Evolutionary conservation across 106 monocot species (phyloP).

Genomic region (Amphibolis antarctica): DNA sequence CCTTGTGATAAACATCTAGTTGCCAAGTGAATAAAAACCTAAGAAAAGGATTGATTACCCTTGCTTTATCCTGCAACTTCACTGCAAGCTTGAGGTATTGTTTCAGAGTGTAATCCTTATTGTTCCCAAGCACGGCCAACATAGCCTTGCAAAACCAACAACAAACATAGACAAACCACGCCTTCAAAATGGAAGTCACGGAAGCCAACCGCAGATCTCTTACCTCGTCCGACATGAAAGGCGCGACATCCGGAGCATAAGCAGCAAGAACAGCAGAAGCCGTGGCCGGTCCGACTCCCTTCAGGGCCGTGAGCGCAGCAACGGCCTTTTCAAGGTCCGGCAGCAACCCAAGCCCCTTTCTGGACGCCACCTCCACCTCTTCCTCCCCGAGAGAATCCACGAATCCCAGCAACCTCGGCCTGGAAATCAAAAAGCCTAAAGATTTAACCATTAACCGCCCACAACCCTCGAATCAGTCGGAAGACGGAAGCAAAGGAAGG

Average conservation of each 20-base stretch:
- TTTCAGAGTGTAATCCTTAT: conserved; percentile 88
- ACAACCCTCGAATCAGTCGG: neutral
- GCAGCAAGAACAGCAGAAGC: conserved; percentile 85
- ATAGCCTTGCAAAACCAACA: conserved; percentile 27
- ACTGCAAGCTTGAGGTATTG: conserved; percentile 59
- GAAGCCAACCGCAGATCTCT: neutral
- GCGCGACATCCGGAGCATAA: conserved; percentile 70
- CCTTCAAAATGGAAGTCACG: neutral
- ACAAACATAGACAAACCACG: neutral
- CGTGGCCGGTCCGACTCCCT: conserved; percentile 86
- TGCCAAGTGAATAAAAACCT: neutral
- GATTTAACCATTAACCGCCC: too few species aligned
- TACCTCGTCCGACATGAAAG: conserved; percentile 98
- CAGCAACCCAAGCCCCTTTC: conserved; percentile 46
- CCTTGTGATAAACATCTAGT: too few species aligned
- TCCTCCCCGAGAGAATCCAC: conserved; percentile 41
- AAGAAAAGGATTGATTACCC: conserved; percentile 21
- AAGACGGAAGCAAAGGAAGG: neutral
- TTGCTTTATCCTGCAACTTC: conserved; percentile 61
- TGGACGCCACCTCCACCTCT: conserved; percentile 51
- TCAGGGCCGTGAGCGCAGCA: conserved; percentile 55
- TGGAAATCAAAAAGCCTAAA: too few species aligned
- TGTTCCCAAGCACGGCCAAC: conserved; percentile 50
- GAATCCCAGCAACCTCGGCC: conserved; percentile 67
- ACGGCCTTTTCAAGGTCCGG: conserved; percentile 59